phyloP scores from a whole-genome alignment of 2,329 filamentous ascomycete genomes.

The Venturia pyrina region DNA sequence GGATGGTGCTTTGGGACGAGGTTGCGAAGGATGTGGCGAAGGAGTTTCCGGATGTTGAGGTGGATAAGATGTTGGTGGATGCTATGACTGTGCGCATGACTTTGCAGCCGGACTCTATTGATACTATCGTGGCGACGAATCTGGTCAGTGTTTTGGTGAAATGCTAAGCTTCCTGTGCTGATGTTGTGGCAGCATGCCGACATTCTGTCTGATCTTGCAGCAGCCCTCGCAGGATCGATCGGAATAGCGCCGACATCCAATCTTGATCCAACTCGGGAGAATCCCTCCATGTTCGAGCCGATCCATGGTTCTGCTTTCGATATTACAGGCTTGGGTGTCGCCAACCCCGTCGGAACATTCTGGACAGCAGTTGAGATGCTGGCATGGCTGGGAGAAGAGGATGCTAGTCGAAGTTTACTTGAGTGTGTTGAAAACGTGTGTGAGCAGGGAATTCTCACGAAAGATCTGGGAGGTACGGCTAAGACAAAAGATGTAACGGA shows the following conservation, averaged over 20 bases:
- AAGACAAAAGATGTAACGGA: constrained; percentile 33
- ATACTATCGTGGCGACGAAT: constrained; percentile 40
- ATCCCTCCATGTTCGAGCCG: constrained; percentile 54
- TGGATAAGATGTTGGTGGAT: constrained; percentile 41
- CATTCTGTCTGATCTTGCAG: constrained; percentile 58
- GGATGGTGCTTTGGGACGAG: constrained; percentile 61
- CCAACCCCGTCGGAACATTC: constrained; percentile 56
- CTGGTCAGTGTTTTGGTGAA: constrained; percentile 12
- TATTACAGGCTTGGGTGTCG: constrained; percentile 52
- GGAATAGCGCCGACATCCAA: constrained; percentile 60
- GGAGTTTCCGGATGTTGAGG: constrained; percentile 35
- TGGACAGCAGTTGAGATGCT: constrained; percentile 64
- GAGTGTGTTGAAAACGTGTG: constrained; percentile 44
- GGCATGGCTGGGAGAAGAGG: constrained; percentile 49
- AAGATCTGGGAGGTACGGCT: constrained; percentile 42
- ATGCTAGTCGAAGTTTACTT: constrained; percentile 48
- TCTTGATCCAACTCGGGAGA: constrained; percentile 49
- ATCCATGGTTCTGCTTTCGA: constrained; percentile 56
- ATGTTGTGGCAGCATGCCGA: constrained; percentile 37
- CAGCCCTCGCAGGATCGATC: constrained; percentile 57
- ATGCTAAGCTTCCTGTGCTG: not conserved
- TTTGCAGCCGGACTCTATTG: constrained; percentile 33
- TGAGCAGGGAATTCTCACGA: constrained; percentile 41
- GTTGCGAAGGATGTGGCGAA: constrained; percentile 41
- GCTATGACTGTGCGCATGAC: constrained; percentile 41